phyloP scores from a whole-genome alignment of 306 rosid species.

The Sicyos baderoa region DNA sequence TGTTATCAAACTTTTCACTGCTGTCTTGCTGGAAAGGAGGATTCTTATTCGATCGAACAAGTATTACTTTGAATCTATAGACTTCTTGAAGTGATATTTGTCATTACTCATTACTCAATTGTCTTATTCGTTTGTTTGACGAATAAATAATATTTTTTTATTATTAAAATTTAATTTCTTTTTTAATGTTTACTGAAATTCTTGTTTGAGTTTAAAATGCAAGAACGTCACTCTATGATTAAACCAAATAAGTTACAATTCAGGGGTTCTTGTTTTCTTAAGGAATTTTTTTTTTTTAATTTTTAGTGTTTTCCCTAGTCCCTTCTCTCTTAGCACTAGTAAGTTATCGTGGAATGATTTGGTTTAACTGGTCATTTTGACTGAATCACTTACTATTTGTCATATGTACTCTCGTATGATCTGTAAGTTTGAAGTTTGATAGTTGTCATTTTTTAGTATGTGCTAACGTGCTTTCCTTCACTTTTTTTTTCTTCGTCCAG shows the following conservation, averaged over 20 bases:
- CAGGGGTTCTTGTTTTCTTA: not conserved
- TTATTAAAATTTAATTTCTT: not conserved
- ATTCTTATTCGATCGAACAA: constrained; percentile 91
- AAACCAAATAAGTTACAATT: not conserved
- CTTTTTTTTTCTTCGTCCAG: constrained; percentile 40
- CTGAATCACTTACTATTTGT: not conserved
- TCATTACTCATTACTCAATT: not conserved
- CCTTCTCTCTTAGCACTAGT: constrained; percentile 6
- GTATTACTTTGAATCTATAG: constrained; percentile 39
- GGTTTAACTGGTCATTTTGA: constrained; percentile 6
- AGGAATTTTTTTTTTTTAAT: constrained; percentile 9
- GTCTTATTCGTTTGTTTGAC: constrained; percentile 1
- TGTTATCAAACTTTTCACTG: constrained; percentile 71
- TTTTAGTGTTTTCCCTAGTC: not conserved
- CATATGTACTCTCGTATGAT: not conserved
- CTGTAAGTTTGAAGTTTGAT: not conserved
- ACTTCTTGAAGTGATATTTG: not conserved
- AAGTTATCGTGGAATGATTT: not conserved
- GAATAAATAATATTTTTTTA: not conserved
- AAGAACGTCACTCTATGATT: not conserved
- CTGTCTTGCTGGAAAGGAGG: constrained; percentile 96
- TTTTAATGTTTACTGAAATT: not conserved
- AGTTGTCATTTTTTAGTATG: not conserved
- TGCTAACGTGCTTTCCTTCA: not conserved
- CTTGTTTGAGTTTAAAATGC: not conserved